Evolutionary conservation across 2,329 filamentous ascomycete genomes (phyloP), one percentile per base, ranked within the genome.

Genomic region (Xenosphaeropsis pyriputrescens): DNA sequence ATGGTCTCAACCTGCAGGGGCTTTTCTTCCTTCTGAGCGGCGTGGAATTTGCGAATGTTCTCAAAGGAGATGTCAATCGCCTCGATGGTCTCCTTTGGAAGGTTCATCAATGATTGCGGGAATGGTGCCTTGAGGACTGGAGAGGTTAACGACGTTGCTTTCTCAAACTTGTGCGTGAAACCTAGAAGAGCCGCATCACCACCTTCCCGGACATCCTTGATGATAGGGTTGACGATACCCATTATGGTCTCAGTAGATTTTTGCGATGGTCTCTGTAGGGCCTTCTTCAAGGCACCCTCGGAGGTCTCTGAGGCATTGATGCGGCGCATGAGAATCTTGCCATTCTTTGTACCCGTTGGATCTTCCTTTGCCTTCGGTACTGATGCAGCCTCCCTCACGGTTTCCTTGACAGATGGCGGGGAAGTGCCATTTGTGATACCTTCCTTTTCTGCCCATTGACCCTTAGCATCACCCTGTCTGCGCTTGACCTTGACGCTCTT

Each of bases 101-200:
- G 68, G 44, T 85, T 68, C 91, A 98, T 96, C 33, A 96, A 66
- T 41, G 78, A 73, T 47, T 78, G 62, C 1, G 85, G 79, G 65
- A 94, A 98, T 0, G 91, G 91, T 1, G 91, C 89, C 52, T 77
- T 81, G 45, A 98, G 67, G 12, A 98, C 86, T 0, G 89, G 85
- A 1, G 86, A 89, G 12, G 75, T 91, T 42, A 98, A 67, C 2
- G 84, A 89, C 1, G 85, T 93, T 1, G 89, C 91, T 63, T 89
- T 94, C 56, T 98, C 91, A 49, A 98, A 98, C 59, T 93, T 94
- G 70, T 95, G 88, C 1, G 91, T 96, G 59, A 94, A 96, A 36
- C 83, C 80, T 33, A 98, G 70, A 17, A 98, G 69, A 3, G 85
- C 88, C 50, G 80, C 80, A 60, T 98, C 91, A 38, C 91, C 91